Evolutionary conservation across 2,329 filamentous ascomycete species (phyloP).

Genomic region (Claviceps arundinis): DNA sequence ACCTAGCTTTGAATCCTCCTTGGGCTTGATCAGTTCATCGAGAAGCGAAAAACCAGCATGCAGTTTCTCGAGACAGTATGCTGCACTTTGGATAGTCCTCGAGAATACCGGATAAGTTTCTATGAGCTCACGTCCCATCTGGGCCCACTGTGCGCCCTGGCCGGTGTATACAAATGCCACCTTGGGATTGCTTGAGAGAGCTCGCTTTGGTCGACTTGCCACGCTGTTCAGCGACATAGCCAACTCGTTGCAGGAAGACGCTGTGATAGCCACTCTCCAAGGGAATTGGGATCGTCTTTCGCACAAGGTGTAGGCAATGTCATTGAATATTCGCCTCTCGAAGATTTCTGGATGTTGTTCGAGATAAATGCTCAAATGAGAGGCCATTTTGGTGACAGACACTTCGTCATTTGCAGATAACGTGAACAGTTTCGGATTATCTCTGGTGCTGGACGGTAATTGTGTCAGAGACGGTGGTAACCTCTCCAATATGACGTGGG

Average conservation of each 20-base stretch:
- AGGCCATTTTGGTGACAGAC: constrained; percentile 16
- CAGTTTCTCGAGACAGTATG: constrained; percentile 18
- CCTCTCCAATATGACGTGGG: constrained; percentile 25
- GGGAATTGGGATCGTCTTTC: constrained; percentile 29
- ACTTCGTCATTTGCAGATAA: constrained; percentile 25
- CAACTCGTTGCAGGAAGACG: constrained; percentile 29
- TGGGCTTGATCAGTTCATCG: constrained; percentile 23
- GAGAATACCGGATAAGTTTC: constrained; percentile 22
- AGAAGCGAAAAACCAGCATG: constrained; percentile 23
- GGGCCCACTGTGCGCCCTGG: constrained; percentile 25
- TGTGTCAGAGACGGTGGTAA: neutral
- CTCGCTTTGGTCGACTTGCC: neutral
- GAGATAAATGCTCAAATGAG: constrained; percentile 24
- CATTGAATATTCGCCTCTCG: constrained; percentile 28
- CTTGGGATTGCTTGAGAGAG: constrained; percentile 9
- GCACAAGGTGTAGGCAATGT: constrained; percentile 35
- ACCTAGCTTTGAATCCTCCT: constrained; percentile 19
- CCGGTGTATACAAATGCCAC: constrained; percentile 26
- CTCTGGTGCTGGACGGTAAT: neutral
- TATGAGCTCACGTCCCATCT: constrained; percentile 25
- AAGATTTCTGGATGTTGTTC: constrained; percentile 28
- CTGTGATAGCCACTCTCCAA: constrained; percentile 30
- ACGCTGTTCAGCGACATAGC: constrained; percentile 28
- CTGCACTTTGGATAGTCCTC: constrained; percentile 18
- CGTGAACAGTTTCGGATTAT: constrained; percentile 25